Evolutionary conservation across 345 rosid species (phyloP), one percentile per base, ranked within the genome.

Genomic region (Gossypium australe): DNA sequence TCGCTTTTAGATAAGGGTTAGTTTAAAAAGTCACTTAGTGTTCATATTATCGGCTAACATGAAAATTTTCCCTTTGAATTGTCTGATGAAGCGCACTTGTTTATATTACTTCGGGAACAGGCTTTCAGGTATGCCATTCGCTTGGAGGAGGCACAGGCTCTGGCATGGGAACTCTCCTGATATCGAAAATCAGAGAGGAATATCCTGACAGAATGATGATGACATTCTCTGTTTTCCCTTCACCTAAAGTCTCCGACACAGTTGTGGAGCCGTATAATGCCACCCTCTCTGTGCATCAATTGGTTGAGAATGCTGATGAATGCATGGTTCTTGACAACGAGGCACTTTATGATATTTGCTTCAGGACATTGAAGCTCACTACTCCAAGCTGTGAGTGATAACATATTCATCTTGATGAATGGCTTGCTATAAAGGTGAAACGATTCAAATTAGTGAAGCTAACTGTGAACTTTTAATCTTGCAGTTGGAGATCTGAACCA

Each of bases 111-210:
- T 67, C 67, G 70, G 70, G 25, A 49, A 49, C 90, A 94, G 98
- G 97, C 41, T 94, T 94, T 79, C 98, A 94, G 82, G 97, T 94
- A 59, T 94, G 98, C 78, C 98, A 94, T 79, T 94, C 98, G 0
- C 96, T 94, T 47, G 97, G 98, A 84, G 98, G 98, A 73, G 98
- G 98, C 60, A 94, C 98, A 16, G 98, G 98, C 43, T 94, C 98
- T 25, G 98, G 98, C 51, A 94, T 94, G 98, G 98, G 98, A 80
- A 94, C 98, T 2, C 90, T 94, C 4, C 73, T 94, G 84, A 94
- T 94, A 72, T 94, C 97, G n/a, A 94, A 94, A 85, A 90, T 94
- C 80, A 88, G 98, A 76, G 98, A 94, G 87, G 98, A 94, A 77
- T 94, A 92, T 60, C 98, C 98, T 13, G 98, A 94, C 83, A 86